Base-by-base conservation (phyloP, 2,329 filamentous ascomycete species). In the Colletotrichum zoysiae region DNA sequence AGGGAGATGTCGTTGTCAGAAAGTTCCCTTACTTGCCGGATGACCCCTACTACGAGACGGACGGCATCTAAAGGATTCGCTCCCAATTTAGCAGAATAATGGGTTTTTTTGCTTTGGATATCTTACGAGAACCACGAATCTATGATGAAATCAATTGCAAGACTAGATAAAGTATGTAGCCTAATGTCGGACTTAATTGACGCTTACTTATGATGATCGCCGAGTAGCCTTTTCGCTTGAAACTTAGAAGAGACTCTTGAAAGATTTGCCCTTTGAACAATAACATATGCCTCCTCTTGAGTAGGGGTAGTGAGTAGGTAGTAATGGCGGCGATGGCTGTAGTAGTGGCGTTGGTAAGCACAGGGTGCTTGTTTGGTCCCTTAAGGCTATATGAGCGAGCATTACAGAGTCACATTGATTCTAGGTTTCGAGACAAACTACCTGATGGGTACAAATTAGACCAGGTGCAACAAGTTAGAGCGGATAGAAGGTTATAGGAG, bases 11-110 rank as follows among this genome's bases (percentile, higher is more conserved):
- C 1, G 70, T 72, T 16, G 60, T 72, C 14, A 59, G 70, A 23
- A 72, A 72, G 46, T 72, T 72, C 48, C 70, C 70, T 20, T 72
- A 64, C 61, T 30, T 48, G 57, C 65, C 56, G 26, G 51, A 57
- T 20, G 63, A 67, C 16, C 73, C 60, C 11, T 71, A 63, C 38
- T 66, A 65, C 20, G 26, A 71, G 20, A 71, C 67, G 26, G 53
- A 73, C 35, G 42, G 65, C n/a, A 71, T 71, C 44, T 68, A 3
- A 74, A 20, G 2, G 5, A 33, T 56, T 5, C 12, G 11, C 7
- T 40, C 18, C 3, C 2, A 7, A 8, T 1, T 11, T 4, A 33
- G 16, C 16, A 8, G 9, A 12, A 12, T 12, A 0, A 16, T 12
- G 8, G 12, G 20, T 9, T 12, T 23, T 46, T 46, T 46, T 26